Evolutionary conservation across 805 yeast species (phyloP).

Genomic region (Cyberlindnera misumaiensis): DNA sequence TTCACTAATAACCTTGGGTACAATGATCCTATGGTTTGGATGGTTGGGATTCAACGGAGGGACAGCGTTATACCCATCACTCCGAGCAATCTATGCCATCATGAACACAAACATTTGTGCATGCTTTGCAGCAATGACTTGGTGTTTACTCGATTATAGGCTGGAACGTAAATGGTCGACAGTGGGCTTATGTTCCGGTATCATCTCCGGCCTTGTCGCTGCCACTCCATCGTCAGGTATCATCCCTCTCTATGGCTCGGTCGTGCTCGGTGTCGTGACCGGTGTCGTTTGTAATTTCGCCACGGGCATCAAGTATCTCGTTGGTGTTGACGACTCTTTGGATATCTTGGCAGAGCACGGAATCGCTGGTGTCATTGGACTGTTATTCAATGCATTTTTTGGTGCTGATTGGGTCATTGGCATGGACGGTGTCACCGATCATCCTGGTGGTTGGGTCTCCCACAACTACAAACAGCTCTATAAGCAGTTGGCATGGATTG

Average conservation of each 20-base stretch:
- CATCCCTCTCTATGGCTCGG: slow-evolving; percentile 88
- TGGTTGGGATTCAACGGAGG: slow-evolving; percentile 97
- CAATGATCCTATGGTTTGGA: slow-evolving; percentile 83
- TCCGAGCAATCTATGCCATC: slow-evolving; percentile 82
- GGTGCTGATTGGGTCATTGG: slow-evolving; percentile 87
- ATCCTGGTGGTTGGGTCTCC: slow-evolving; percentile 87
- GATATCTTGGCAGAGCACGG: slow-evolving; percentile 99
- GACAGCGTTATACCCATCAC: slow-evolving; percentile 72
- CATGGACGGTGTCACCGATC: slow-evolving; percentile 79
- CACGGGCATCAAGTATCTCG: slow-evolving; percentile 76
- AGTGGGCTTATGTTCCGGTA: slow-evolving; percentile 92
- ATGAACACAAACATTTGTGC: slow-evolving; percentile 90
- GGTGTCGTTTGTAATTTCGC: slow-evolving; percentile 85
- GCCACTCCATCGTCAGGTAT: slow-evolving; percentile 94
- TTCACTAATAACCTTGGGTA: slow-evolving; percentile 84
- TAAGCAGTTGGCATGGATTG: slow-evolving; percentile 78
- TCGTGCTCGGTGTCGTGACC: slow-evolving; percentile 72
- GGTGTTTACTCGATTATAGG: slow-evolving; percentile 88
- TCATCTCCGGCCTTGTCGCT: slow-evolving; percentile 92
- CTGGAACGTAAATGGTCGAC: slow-evolving; percentile 88
- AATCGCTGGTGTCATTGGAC: slow-evolving; percentile 86
- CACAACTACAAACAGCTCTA: slow-evolving; percentile 89
- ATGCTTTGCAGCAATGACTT: slow-evolving; percentile 82
- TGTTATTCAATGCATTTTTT: slow-evolving; percentile 82
- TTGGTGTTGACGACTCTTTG: slow-evolving; percentile 83